Evolutionary conservation across 2,329 filamentous ascomycete species (phyloP), one percentile per base, ranked within the genome.

Genomic region (Pseudogymnoascus sp.): DNA sequence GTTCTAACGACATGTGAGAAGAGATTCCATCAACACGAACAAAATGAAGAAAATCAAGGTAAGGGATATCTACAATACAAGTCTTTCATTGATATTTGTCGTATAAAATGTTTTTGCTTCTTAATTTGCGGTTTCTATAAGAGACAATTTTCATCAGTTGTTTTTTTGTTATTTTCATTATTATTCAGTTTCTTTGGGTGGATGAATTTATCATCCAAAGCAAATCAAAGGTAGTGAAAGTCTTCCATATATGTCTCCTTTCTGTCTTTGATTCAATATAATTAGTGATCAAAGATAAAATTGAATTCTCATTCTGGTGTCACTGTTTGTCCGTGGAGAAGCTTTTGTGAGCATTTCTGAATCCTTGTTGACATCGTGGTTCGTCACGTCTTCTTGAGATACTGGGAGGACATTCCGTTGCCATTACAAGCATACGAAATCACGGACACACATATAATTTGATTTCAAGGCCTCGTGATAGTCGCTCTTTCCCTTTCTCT

Each of bases 1-100:
- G 14, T 54, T 31, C 23, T 57, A n/a, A 57, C 48, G 48, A 57
- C 48, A 57, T 57, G 48, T 57, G 51, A 57, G 51, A 57, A 34
- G 2, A 6, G 8, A 16, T 2, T 19, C 51, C 5, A 34, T 13
- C n/a, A 57, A 57, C 51, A 34, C 28, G 2, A 57, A 34, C n/a
- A 57, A 31, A 34, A 54, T 19, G 23, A 25, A 28, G 23, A n/a
- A 34, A 34, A 34, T 54, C 3, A 54, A 11, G 48, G 25, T 54
- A 34, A 31, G 11, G 25, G 25, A 54, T 31, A 34, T 54, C 14
- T 19, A 5, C 4, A 2, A 4, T 8, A 31, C n/a, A 54, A 25
- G 10, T 7, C n/a, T 57, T 54, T 19, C n/a, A 19, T 57, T 34
- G 7, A 34, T 57, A 16, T 28, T 16, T n/a, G 7, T 34, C 3